Base-by-base conservation (phyloP, 2,329 filamentous ascomycete species). In the Botrytis deweyae region DNA sequence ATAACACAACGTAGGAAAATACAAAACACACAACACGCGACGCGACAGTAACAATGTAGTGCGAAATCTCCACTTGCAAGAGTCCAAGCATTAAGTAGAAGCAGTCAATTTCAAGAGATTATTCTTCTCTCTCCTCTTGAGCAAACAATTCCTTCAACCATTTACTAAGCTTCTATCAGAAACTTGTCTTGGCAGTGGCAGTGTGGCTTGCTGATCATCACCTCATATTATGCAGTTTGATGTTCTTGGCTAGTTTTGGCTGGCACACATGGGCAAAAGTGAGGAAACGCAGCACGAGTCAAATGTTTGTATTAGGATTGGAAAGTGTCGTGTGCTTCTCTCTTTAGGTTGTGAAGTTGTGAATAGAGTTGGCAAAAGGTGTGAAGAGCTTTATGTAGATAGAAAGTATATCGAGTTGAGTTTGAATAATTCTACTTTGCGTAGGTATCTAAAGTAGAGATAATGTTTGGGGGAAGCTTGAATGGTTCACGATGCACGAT, bases 191-290 rank as follows among this genome's bases (percentile, higher is more conserved):
- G 46, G 36, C 66, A 68, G 46, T 42, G 25, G 25, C 46, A 46
- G 29, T 49, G 42, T 29, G 63, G 33, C 36, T 68, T 42, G 66
- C 49, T 33, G 66, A 69, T 58, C 66, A 69, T 58, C 46, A 40
- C 46, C 65, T 55, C n/a, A 65, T 46, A 22, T 9, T 42, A 63
- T 38, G 25, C 65, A 40, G 52, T 5, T 55, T 38, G 25, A 40
- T 20, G 1, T 68, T 29, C 65, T 58, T 42, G 66, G 46, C 49
- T 55, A 20, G 29, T 40, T 40, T 58, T 42, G 49, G 49, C 46
- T 44, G 66, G 44, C 6, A 33, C 36, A 58, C n/a, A 42, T 4
- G 22, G 18, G 49, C 42, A 25, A 66, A 36, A 14, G 25, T 22
- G 10, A 49, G 38, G 63, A 22, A 25, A 36, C 44, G 40, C 38